A percentile compares a stretch with the other conserved stretches of the same genome.
Evolutionary conservation across 1,284 basidiomycete species (phyloP).

Genomic region (Rhodotorula sp.): DNA sequence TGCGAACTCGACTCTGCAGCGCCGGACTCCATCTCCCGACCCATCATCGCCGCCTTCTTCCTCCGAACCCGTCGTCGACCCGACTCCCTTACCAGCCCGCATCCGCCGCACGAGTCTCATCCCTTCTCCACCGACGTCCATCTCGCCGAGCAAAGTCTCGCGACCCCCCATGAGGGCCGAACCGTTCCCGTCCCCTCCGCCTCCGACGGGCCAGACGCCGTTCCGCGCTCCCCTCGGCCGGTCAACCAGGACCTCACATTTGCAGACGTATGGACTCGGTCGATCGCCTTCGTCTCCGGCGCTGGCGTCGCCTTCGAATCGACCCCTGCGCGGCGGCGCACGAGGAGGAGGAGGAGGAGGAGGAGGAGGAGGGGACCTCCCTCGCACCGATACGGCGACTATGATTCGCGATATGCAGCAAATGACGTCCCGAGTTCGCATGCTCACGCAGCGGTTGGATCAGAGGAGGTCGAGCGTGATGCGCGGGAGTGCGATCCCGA

Average conservation of each 20-base stretch:
- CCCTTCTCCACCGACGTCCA: conserved; percentile 2
- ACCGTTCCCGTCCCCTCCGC: neutral
- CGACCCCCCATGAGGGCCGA: neutral
- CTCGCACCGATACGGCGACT: conserved; percentile 16
- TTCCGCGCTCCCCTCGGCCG: conserved; percentile 10
- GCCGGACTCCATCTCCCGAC: conserved; percentile 3
- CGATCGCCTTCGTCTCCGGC: conserved; percentile 6
- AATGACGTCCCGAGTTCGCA: conserved; percentile 37
- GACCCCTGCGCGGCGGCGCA: neutral
- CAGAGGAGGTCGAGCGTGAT: conserved; percentile 23
- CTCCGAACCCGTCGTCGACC: conserved; percentile 1
- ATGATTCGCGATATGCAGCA: conserved; percentile 41
- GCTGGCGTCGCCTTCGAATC: neutral
- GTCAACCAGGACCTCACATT: conserved; percentile 10
- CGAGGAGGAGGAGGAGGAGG: neutral
- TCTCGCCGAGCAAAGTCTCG: conserved; percentile 3
- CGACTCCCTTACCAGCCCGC: conserved; percentile 7
- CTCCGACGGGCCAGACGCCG: neutral
- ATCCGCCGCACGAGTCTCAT: neutral
- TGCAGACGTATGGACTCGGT: conserved; percentile 6
- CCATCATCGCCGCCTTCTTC: conserved; percentile 9
- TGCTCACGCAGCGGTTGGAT: conserved; percentile 37
- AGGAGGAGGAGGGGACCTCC: neutral
- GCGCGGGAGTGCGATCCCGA: conserved; percentile 31
- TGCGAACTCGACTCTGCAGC: neutral